Conservation (phyloP, 495 filamentous ascomycete species). For the Aspergillus steynii region DNA sequence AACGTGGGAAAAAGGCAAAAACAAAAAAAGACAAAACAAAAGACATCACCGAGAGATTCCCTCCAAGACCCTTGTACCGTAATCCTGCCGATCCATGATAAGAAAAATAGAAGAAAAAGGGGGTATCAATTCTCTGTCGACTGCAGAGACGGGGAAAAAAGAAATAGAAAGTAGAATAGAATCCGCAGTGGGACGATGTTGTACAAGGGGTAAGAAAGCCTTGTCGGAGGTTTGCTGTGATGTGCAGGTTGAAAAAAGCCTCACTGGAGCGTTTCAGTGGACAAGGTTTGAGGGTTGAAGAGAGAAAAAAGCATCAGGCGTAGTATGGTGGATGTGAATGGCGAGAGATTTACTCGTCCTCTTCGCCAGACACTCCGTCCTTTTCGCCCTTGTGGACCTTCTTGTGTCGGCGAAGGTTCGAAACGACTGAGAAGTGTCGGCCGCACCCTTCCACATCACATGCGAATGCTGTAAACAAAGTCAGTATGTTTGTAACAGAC, state of each 20-base stretch:
- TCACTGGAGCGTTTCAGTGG: background rate
- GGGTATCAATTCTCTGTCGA: constrained; percentile 36
- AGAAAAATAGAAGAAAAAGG: constrained; percentile 20
- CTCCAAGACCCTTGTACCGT: constrained; percentile 26
- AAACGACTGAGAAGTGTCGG: constrained; percentile 96
- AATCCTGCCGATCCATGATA: constrained; percentile 28
- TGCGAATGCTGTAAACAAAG: constrained; percentile 66
- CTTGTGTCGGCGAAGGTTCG: constrained; percentile 89
- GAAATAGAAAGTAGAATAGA: constrained; percentile 20
- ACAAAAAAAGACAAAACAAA: constrained; percentile 12
- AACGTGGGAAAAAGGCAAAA: constrained; percentile 25
- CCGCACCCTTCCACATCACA: constrained; percentile 96
- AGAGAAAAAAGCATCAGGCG: constrained; percentile 6
- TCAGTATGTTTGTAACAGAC: constrained; percentile 33
- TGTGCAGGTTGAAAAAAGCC: too few relatives aligned
- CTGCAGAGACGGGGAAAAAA: constrained; percentile 25
- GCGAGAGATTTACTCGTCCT: constrained; percentile 41
- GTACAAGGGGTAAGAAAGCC: constrained; percentile 36
- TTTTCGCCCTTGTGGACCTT: constrained; percentile 93
- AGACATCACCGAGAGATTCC: constrained; percentile 28
- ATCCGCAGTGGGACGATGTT: constrained; percentile 31
- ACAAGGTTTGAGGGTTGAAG: constrained; percentile 7
- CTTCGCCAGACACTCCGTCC: constrained; percentile 44
- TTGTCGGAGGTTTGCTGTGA: constrained; percentile 5
- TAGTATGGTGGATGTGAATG: constrained; percentile 9